Evolutionary conservation across 345 rosid species (phyloP), one percentile per base, ranked within the genome.

Genomic region (Pelargonium nanum): DNA sequence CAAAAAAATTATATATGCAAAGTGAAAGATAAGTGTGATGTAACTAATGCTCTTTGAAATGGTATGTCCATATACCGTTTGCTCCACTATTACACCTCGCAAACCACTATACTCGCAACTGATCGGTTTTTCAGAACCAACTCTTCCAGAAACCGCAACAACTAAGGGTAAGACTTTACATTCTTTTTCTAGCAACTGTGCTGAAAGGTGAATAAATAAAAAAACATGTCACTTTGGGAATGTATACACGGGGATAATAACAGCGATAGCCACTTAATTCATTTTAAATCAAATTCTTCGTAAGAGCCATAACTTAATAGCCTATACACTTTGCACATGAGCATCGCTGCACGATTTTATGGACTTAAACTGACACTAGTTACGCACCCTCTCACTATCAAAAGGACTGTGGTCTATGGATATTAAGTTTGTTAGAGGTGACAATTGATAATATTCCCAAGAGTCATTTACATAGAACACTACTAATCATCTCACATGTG

Each of bases 101-200:
- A 93, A 64, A 48, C 89, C 90, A 28, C 96, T 89, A 60, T 81
- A 78, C 61, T 83, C 85, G 21, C 96, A 84, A 62, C 69, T 87
- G 21, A 93, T 87, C 45, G 99, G 99, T 22, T 78, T 73, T 70
- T 88, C 90, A 28, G 96, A 84, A 59, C 96, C 96, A 76, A 88
- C 86, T 68, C 85, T 78, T 75, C 96, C 95, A 22, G 77, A 81
- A 24, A 91, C 72, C 6, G 97, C 79, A 62, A 91, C 83, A 70
- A 88, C 76, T 72, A 81, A 64, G 9, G 98, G 96, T 24, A 84
- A 59, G 13, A 84, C 79, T 77, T 85, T 87, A 71, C 77, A 79
- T 76, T 83, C 96, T 61, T 52, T 67, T n/a, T 89, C 97, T 50
- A 92, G 75, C 60, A 92, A 74, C 65, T 85, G 89, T 0, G 93